phyloP scores from a whole-genome alignment of 2,329 filamentous ascomycete species.

The Neophaeococcomyces mojaviensis region DNA sequence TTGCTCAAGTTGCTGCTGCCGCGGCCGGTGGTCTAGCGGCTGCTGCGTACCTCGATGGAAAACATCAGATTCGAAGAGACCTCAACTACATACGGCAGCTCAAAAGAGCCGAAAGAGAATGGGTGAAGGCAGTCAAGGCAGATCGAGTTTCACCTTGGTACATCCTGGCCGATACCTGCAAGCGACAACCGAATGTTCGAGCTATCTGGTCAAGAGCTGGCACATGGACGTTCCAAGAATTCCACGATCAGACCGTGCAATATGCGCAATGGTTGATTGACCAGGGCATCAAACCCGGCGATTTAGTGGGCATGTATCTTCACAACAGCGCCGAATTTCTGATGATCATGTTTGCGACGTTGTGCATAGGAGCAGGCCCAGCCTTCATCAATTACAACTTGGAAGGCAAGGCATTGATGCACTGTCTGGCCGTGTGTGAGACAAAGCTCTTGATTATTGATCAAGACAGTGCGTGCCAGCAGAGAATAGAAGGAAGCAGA shows the following conservation, averaged over 20 bases:
- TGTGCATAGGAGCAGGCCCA: constrained; percentile 60
- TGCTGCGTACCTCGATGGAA: constrained; percentile 60
- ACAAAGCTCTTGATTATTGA: constrained; percentile 54
- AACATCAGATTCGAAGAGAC: constrained; percentile 60
- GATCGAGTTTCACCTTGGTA: constrained; percentile 58
- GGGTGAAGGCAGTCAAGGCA: constrained; percentile 43
- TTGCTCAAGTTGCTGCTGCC: constrained; percentile 20
- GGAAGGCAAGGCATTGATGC: constrained; percentile 54
- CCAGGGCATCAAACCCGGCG: constrained; percentile 50
- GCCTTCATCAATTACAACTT: constrained; percentile 63
- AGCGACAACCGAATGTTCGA: constrained; percentile 45
- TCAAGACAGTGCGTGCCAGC: constrained; percentile 45
- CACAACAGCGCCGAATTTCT: constrained; percentile 61
- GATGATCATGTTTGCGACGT: constrained; percentile 57
- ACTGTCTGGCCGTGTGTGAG: constrained; percentile 55
- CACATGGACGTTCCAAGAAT: constrained; percentile 52
- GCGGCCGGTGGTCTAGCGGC: constrained; percentile 32
- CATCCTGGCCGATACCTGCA: constrained; percentile 52
- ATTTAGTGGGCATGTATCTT: constrained; percentile 60
- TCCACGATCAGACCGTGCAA: constrained; percentile 50
- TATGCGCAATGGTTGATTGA: constrained; percentile 57
- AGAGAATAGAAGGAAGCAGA: constrained; percentile 48
- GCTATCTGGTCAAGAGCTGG: constrained; percentile 62
- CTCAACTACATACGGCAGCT: constrained; percentile 39
- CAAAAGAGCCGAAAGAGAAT: constrained; percentile 38